Conservation (phyloP, 768 basidiomycete genomes). For the Trametes sanguinea region DNA sequence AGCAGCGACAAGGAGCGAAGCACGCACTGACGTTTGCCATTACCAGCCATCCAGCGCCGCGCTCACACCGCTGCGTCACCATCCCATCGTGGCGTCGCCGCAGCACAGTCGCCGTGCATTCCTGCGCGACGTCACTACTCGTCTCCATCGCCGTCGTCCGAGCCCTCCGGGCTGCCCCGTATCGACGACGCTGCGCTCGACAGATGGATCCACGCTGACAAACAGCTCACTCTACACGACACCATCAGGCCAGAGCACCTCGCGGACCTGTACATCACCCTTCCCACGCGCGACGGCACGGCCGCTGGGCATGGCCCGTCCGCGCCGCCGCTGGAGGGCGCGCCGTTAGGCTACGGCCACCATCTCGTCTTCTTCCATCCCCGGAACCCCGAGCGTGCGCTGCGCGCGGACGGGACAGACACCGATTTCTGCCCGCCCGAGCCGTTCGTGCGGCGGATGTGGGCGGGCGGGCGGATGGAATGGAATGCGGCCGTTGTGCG, state of each 20-base stretch:
- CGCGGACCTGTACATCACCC: conserved; percentile 64
- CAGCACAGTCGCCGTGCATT: conserved; percentile 1
- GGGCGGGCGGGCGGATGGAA: conserved; percentile 70
- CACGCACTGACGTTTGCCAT: conserved; percentile 11
- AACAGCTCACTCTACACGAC: conserved; percentile 48
- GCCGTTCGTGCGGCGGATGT: conserved; percentile 80
- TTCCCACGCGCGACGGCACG: conserved; percentile 72
- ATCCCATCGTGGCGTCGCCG: conserved; percentile 13
- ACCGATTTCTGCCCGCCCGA: conserved; percentile 69
- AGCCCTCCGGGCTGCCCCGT: conserved; percentile 4
- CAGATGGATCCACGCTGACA: conserved; percentile 54
- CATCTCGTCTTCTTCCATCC: conserved; percentile 78
- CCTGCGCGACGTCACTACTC: conserved; percentile 17
- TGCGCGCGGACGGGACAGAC: conserved; percentile 74
- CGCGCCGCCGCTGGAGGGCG: conserved; percentile 41
- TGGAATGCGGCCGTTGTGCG: conserved; percentile 60
- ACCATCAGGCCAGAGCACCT: conserved; percentile 57
- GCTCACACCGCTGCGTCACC: conserved; percentile 16
- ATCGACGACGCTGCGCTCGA: conserved; percentile 39
- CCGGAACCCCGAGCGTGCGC: conserved; percentile 53
- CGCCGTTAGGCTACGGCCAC: conserved; percentile 59
- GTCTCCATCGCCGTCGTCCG: conserved; percentile 10
- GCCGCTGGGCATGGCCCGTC: conserved; percentile 32
- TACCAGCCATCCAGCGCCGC: conserved; percentile 16
- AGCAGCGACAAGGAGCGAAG: conserved; percentile 1